Base-by-base conservation (phyloP, 768 basidiomycete genomes). In the Phylloporus arenicola region DNA sequence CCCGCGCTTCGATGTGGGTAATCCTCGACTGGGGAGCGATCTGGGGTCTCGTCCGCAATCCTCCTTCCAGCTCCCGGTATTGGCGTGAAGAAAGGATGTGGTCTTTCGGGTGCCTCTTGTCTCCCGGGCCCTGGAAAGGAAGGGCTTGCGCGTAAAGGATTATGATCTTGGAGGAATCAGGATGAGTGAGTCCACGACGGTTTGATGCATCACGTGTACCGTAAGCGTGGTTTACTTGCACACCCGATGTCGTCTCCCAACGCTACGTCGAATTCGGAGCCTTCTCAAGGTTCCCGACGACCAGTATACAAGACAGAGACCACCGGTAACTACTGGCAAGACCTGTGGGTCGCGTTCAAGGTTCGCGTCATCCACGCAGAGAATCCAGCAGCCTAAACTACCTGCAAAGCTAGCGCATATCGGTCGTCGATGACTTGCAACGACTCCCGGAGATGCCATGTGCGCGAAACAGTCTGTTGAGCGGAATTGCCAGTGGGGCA, bases 401-500 rank as follows among this genome's bases (percentile, higher is more conserved):
- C 50, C n/a, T 51, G 53, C 52, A 39, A 73, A 73, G 72, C 60
- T 68, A 78, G 77, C 75, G 72, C 62, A 56, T 79, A 58, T 75
- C 74, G 20, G 45, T 73, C 14, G 58, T 57, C 50, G 73, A 79
- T 55, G 86, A 86, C 65, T 70, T 82, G 16, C 71, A 74, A 54
- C 76, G 80, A 62, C 75, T 91, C 43, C 74, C 75, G 45, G 80
- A 88, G 57, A 75, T 89, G 11, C 89, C 88, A 3, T 92, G 89
- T 61, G 86, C 84, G 43, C 75, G 90, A 33, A 84, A 79, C 52
- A 85, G 85, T 61, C 68, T 92, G 33, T 68, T 92, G 56, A 79
- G 76, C 45, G 89, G 89, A 13, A 90, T 92, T 57, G 84, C 82
- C n/a, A 82, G 84, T 50, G 89, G 89, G 13, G 76, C 75, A 1